Conservation (phyloP, 2,329 filamentous ascomycete species). For the Alternaria metachromatica region DNA sequence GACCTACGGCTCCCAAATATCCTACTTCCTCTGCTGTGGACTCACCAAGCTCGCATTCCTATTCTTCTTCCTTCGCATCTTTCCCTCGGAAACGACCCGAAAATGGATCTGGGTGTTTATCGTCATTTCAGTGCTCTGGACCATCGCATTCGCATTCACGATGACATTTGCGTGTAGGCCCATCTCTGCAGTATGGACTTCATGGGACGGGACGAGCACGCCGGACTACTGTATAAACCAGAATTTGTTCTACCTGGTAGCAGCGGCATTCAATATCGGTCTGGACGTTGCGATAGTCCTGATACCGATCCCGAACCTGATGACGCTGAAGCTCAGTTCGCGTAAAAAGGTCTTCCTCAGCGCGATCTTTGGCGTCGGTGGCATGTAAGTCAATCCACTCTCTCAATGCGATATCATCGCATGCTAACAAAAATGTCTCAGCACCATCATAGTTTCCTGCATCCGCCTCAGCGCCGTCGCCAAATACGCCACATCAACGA, state of each 20-base stretch:
- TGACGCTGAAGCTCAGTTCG: conserved; percentile 23
- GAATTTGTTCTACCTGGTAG: conserved; percentile 16
- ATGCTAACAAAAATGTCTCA: conserved; percentile 4
- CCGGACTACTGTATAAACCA: conserved; percentile 34
- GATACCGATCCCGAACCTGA: conserved; percentile 26
- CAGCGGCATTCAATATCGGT: conserved; percentile 23
- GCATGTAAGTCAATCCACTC: conserved; percentile 40
- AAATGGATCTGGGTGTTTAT: conserved; percentile 15
- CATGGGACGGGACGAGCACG: conserved; percentile 21
- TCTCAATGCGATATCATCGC: background rate
- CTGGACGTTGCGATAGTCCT: conserved; percentile 22
- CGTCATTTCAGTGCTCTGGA: conserved; percentile 7
- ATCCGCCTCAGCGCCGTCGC: conserved; percentile 52
- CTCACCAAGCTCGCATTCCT: conserved; percentile 34
- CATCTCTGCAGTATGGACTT: conserved; percentile 27
- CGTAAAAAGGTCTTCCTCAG: conserved; percentile 41
- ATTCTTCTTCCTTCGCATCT: conserved; percentile 34
- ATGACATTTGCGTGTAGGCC: conserved; percentile 31
- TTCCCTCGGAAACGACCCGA: conserved; percentile 27
- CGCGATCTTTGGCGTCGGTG: conserved; percentile 40
- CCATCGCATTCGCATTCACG: conserved; percentile 23
- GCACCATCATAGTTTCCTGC: conserved; percentile 48
- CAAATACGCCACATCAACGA: conserved; percentile 49
- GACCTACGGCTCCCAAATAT: conserved; percentile 29
- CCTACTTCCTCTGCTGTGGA: conserved; percentile 32